Base-by-base conservation (phyloP, 2,329 filamentous ascomycete species). In the Claviceps sp. region DNA sequence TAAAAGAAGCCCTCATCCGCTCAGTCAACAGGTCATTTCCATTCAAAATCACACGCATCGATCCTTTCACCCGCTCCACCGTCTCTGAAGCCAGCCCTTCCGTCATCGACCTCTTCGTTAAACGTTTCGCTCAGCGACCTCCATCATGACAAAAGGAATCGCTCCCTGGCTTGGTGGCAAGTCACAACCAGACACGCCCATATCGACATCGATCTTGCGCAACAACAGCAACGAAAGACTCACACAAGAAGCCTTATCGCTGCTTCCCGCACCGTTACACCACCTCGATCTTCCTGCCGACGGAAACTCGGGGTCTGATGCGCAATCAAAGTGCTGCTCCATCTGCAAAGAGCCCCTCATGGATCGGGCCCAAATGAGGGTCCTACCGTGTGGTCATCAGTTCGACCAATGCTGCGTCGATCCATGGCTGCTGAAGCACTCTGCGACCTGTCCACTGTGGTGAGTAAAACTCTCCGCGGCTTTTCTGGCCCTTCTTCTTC, bases 361-460 rank as follows among this genome's bases (percentile, higher is more conserved):
- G 13, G 45, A 54, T 2, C 45, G 52, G 10, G 34, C 17, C 6
- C 39, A 54, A 24, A n/a, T 54, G 16, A 44, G 52, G 13, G 38
- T 39, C 17, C 41, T 54, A 3, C 41, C 48, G 13, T 54, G 52
- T 10, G 52, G 52, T 2, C 52, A 54, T 41, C 45, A 38, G 22
- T 51, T 51, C 24, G 49, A 54, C 26, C 39, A 37, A 30, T 13
- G 22, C 37, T 54, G 52, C 46, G 30, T 51, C 41, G 52, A 54
- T 14, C 49, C 52, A 16, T 51, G 52, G 52, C 37, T 51, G 2
- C 26, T 46, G 22, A 46, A 24, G 22, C 49, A 37, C 26, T 48
- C 52, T 19, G 45, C 49, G 4, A 51, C 52, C 14, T 54, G 52
- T 46, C 52, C 52, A 5, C 41, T 54, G 1, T 54, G 49, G 52